Base-by-base conservation (phyloP, 2,329 filamentous ascomycete species). In the Penicillium fuscoglaucum region DNA sequence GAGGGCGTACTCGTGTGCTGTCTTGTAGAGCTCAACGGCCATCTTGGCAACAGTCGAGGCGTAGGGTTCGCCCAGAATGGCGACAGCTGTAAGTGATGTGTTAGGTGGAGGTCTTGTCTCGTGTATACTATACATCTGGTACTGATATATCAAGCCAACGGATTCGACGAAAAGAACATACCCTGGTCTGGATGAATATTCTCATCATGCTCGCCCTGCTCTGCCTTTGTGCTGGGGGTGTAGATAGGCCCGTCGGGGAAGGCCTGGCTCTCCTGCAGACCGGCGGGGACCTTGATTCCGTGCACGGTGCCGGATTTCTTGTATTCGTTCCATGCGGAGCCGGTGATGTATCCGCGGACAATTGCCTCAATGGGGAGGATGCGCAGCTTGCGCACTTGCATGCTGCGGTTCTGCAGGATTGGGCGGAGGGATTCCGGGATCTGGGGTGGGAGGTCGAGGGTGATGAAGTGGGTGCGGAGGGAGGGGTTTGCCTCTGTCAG, bases 331-430 rank as follows among this genome's bases (percentile, higher is more conserved):
- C 90, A 96, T 0, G 90, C 91, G 46, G 87, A 90, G 44, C 92
- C 92, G 6, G 92, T 92, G 72, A 96, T 87, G 79, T 96, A 96
- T 65, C 92, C 92, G 58, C 91, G 87, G n/a, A 96, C 90, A 61
- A 93, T 93, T 44, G 87, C 89, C 76, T 93, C 90, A 62, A 96
- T 82, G 26, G 90, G 90, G 59, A 96, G 85, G 62, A 95, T 85
- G 67, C 87, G 84, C 58, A 91, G 82, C 63, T 85, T 86, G 61
- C 87, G 85, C 55, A 93, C 89, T 64, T 86, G 84, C 91, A 96
- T 96, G 72, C 84, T 87, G 59, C 91, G 87, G 66, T 84, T 80
- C 55, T 84, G 81, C 47, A 88, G 78, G 39, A 83, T 74, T 17
- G 78, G 74, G 24, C 76, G 80, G 59, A 89, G 81, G 1, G 73